A percentile compares a stretch with the other conserved stretches of the same genome.
Conservation (phyloP, 148 eudicot genomes). For the Camellia granthamiana region DNA sequence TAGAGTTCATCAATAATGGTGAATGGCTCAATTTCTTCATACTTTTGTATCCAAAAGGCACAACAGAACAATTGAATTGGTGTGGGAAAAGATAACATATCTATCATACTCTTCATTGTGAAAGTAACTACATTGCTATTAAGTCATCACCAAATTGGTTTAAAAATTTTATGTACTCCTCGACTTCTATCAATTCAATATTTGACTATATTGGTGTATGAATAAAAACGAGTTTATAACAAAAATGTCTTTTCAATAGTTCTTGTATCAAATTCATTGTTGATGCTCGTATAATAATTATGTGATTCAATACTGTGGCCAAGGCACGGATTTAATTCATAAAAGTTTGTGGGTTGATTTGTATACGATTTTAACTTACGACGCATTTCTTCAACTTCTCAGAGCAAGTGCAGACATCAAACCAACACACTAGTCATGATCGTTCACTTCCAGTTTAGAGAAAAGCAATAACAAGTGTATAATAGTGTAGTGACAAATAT, state of each 20-base stretch:
- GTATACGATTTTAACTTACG: background rate
- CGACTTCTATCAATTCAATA: background rate
- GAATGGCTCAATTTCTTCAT: slow-evolving; percentile 27
- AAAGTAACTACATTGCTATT: slow-evolving; percentile 25
- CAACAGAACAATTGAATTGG: slow-evolving; percentile 54
- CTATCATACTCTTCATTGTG: slow-evolving; percentile 31
- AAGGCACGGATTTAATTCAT: background rate
- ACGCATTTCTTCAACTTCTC: background rate
- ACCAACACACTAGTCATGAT: background rate
- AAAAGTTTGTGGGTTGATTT: background rate
- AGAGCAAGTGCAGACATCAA: background rate
- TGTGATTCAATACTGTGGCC: background rate
- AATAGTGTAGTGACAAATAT: too few species aligned
- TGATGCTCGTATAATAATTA: too few species aligned
- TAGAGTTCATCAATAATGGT: slow-evolving; percentile 10
- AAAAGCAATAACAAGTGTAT: background rate
- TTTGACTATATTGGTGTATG: too few species aligned
- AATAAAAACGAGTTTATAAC: too few species aligned
- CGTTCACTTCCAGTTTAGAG: background rate
- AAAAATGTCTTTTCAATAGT: too few species aligned
- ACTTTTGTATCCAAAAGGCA: slow-evolving; percentile 43
- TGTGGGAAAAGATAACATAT: slow-evolving; percentile 56
- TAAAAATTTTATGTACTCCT: background rate
- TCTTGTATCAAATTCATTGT: background rate
- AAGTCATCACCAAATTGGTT: slow-evolving; percentile 8